Conservation (phyloP, 1,139 yeast genomes). For the Hansenula lynferdii region DNA sequence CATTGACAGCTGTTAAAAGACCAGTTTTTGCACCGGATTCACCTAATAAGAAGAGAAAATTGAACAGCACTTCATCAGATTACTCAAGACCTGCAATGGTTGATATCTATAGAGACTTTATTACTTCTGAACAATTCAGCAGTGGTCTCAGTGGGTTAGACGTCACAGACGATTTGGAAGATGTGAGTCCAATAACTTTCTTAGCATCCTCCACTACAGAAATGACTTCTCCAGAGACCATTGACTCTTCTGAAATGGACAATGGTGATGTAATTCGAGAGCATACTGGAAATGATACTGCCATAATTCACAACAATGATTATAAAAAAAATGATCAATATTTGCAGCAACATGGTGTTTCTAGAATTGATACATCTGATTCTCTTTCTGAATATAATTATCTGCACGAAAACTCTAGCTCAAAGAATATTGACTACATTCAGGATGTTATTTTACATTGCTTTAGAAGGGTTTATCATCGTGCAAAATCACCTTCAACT, state of each 20-base stretch:
- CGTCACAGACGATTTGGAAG: not conserved
- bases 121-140: too few relatives aligned
- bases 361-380: not conserved
- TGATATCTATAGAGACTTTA: too few relatives aligned
- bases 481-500: conserved; percentile 47
- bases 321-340: not conserved
- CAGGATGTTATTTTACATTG: conserved; percentile 34
- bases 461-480: conserved; percentile 37
- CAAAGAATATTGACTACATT: conserved; percentile 20
- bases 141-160: too few relatives aligned
- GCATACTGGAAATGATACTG: not conserved
- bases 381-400: not conserved
- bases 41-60: not conserved
- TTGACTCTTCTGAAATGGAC: not conserved
- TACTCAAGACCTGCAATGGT: too few relatives aligned
- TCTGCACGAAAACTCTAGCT: not conserved
- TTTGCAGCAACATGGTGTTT: not conserved
- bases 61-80: too few relatives aligned
- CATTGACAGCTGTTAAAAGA: too few relatives aligned
- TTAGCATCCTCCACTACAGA: conserved; percentile 4
- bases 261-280: not conserved
- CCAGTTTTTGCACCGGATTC: too few relatives aligned
- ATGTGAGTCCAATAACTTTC: conserved; percentile 6
- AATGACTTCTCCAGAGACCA: conserved; percentile 2
- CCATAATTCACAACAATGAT: conserved; percentile 6